Evolutionary conservation across 495 filamentous ascomycete species (phyloP), one percentile per base, ranked within the genome.

Genomic region (Penicillium manginii): DNA sequence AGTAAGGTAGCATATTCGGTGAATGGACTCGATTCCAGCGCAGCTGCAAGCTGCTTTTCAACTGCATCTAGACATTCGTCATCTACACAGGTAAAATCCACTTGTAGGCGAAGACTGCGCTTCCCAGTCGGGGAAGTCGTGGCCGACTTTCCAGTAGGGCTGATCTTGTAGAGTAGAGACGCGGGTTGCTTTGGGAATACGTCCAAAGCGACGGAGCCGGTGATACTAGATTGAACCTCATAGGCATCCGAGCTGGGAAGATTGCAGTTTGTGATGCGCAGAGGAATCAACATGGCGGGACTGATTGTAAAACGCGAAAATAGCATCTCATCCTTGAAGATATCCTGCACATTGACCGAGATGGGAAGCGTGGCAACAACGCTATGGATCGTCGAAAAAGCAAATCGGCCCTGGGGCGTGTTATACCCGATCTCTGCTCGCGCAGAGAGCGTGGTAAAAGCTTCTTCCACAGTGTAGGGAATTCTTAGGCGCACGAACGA

Each of bases 281-380:
- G 73, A 1, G 94, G 94, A 49, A 88, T 84, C 52, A 82, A 64
- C 57, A 76, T 88, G 3, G 91, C 87, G 4, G 93, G 89, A 29
- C 88, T 90, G 40, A 98, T 85, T 15, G 89, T 94, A 68, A 98
- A 98, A 50, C 87, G 86, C 0, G 93, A 97, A 63, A 93, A 94
- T 0, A 98, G 81, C 1, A 86, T 78, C 29, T 86, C 74, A 51
- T 90, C 82, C 69, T 96, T 96, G 81, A 99, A 99, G 37, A 91
- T 85, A 62, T 99, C 96, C 64, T 97, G 92, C 39, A 99, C 93
- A 61, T 98, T 97, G 58, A 99, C 93, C 17, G 92, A 92, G 39
- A 99, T 83, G 0, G 91, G 91, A 11, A 98, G 77, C 17, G 90
- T 87, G 1, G 86, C 83, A 22, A 91, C 76, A n/a, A 82, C 81